These are phyloP conservation scores for Penicillium thymicola DNA, from an alignment of 2,329 filamentous ascomycete species.

Conservation along the genomic window DNA sequence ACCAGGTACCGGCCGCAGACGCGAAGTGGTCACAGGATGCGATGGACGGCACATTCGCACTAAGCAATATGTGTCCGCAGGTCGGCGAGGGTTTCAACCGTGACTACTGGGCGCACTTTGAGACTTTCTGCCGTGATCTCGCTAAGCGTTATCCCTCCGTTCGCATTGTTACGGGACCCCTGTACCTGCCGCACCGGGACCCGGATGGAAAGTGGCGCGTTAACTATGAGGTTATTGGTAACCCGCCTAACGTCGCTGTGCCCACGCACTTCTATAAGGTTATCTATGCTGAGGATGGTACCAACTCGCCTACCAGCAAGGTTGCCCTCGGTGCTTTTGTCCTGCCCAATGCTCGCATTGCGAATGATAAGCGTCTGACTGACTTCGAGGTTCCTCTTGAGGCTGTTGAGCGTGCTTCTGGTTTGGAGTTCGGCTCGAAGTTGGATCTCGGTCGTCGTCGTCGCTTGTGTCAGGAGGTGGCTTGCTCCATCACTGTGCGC, in stretches of 20 bases:
- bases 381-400: conserved; percentile 96
- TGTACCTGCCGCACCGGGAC: conserved; percentile 86
- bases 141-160: conserved; percentile 80
- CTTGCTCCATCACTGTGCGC: conserved; percentile 76
- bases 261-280: conserved; percentile 99
- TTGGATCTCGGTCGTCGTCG: conserved; percentile 70
- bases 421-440: conserved; percentile 83
- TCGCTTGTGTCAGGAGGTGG: conserved; percentile 80
- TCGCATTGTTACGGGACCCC: conserved; percentile 84
- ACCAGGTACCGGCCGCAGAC: conserved; percentile 95
- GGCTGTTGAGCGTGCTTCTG: conserved; percentile 85
- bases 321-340: conserved; percentile 94
- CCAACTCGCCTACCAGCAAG: conserved; percentile 55
- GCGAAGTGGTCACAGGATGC: conserved; percentile 91
- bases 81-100: conserved; percentile 98
- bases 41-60: conserved; percentile 91
- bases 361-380: conserved; percentile 78
- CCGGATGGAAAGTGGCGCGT: conserved; percentile 94
- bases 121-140: conserved; percentile 89
- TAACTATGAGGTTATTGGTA: conserved; percentile 91
- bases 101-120: conserved; percentile 98
- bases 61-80: conserved; percentile 97
- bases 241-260: conserved; percentile 88
- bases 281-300: conserved; percentile 87
- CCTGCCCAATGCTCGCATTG: conserved; percentile 83